phyloP scores from a whole-genome alignment of 1,139 yeast species.

The Scheffersomyces segobiensis region DNA sequence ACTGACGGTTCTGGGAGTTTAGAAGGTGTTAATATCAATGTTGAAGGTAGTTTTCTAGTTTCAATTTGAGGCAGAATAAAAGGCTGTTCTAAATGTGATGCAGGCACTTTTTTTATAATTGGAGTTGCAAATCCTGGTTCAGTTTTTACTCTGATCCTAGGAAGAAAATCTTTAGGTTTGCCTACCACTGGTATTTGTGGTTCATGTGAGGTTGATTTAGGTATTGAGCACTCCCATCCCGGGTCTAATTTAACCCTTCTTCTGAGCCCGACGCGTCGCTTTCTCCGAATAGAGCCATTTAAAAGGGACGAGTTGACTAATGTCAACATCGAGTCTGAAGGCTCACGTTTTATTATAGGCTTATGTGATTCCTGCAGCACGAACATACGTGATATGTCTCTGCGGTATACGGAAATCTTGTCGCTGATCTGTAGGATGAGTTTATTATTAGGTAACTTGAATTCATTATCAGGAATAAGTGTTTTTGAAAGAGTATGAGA shows the following conservation, averaged over 20 bases:
- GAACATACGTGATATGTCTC: not conserved
- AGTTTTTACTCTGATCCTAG: not conserved
- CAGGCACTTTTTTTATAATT: not conserved
- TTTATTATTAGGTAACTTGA: constrained; percentile 17
- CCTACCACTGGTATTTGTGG: constrained; percentile 7
- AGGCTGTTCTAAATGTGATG: not conserved
- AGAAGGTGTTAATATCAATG: not conserved
- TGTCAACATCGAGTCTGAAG: not conserved
- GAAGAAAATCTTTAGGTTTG: not conserved
- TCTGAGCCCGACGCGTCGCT: not conserved
- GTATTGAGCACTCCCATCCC: not conserved
- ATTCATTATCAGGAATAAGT: constrained; percentile 11
- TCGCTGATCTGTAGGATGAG: constrained; percentile 19
- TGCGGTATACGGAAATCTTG: constrained; percentile 1
- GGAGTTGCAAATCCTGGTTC: not conserved
- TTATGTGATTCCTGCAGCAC: not conserved
- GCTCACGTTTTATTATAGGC: not conserved
- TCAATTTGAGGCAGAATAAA: not conserved
- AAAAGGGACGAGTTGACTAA: not conserved
- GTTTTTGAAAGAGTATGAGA: constrained; percentile 12
- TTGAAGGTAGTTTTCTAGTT: not conserved
- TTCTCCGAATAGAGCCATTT: not conserved
- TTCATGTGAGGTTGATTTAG: not conserved
- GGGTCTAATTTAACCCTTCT: not conserved
- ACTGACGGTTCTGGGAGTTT: not conserved